A percentile compares a stretch with the other conserved stretches of the same genome.
Conservation (phyloP, 164 flowering plant species). For the Warburgia ugandensis region DNA sequence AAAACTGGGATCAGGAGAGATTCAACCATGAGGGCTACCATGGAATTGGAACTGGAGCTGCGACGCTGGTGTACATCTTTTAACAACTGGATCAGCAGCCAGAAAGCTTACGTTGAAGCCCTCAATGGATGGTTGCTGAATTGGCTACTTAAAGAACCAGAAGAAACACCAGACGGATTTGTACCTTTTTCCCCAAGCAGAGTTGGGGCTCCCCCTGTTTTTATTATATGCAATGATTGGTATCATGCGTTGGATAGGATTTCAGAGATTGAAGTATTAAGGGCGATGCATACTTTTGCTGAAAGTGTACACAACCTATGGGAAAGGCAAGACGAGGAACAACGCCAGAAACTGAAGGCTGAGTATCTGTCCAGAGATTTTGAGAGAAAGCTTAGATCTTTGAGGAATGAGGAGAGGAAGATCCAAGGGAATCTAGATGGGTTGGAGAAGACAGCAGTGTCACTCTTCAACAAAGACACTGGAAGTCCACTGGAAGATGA, state of each 20-base stretch:
- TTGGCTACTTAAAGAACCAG: conserved; percentile 59
- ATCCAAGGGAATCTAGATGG: conserved; percentile 21
- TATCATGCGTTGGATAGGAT: conserved; percentile 56
- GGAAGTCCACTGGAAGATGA: conserved; percentile 63
- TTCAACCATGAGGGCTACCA: conserved; percentile 57
- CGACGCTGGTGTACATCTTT: conserved; percentile 61
- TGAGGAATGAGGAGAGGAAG: conserved; percentile 32
- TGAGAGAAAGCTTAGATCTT: conserved; percentile 43
- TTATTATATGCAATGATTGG: conserved; percentile 90
- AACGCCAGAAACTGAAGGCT: conserved; percentile 59
- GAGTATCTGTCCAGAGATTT: conserved; percentile 66
- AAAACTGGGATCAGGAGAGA: conserved; percentile 44
- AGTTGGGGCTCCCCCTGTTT: conserved; percentile 80
- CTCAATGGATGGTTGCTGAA: conserved; percentile 75
- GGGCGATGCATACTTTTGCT: conserved; percentile 65
- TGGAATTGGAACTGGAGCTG: conserved; percentile 72
- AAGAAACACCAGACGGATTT: conserved; percentile 73
- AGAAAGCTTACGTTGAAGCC: conserved; percentile 58
- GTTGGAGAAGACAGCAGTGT: conserved; percentile 37
- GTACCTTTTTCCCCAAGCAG: conserved; percentile 85
- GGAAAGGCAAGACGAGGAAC: conserved; percentile 88
- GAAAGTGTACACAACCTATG: conserved; percentile 52
- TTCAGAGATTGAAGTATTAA: conserved; percentile 44
- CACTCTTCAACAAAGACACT: conserved; percentile 42
- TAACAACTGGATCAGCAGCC: conserved; percentile 56